phyloP scores from a whole-genome alignment of 2,329 filamentous ascomycete genomes.

The Paracamarosporium sp. region DNA sequence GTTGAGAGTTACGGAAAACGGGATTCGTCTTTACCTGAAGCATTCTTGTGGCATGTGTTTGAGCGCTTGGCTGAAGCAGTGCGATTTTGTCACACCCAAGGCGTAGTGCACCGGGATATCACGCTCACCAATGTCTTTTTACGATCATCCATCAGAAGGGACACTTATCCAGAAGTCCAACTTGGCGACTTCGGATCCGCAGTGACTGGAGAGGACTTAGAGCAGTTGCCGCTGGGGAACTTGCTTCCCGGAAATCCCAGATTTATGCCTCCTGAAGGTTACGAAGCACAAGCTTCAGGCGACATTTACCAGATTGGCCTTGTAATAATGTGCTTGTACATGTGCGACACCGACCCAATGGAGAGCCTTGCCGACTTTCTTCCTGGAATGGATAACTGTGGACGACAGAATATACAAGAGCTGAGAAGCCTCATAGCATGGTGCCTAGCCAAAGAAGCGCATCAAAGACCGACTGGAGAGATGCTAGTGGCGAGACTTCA shows the following conservation, averaged over 20 bases:
- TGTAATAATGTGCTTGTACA: slow-evolving; percentile 2
- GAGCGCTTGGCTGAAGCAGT: not conserved
- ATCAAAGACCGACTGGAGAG: not conserved
- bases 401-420: not conserved
- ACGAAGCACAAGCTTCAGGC: not conserved
- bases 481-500: not conserved
- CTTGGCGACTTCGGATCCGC: slow-evolving; percentile 6
- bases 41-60: slow-evolving; percentile 2
- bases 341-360: not conserved
- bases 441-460: not conserved
- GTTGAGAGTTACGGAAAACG: not conserved
- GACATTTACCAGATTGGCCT: slow-evolving; percentile 7
- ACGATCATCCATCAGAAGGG: not conserved
- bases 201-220: not conserved
- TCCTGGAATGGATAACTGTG: not conserved
- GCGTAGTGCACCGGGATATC: slow-evolving; percentile 2
- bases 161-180: not conserved
- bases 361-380: not conserved
- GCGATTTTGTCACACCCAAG: not conserved
- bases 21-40: not conserved
- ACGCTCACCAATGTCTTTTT: slow-evolving; percentile 1
- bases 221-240: not conserved
- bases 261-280: slow-evolving; percentile 2
- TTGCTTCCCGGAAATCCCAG: not conserved
- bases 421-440: not conserved